Evolutionary conservation across 2,329 filamentous ascomycete species (phyloP).

Genomic region (Septoria petroselini): DNA sequence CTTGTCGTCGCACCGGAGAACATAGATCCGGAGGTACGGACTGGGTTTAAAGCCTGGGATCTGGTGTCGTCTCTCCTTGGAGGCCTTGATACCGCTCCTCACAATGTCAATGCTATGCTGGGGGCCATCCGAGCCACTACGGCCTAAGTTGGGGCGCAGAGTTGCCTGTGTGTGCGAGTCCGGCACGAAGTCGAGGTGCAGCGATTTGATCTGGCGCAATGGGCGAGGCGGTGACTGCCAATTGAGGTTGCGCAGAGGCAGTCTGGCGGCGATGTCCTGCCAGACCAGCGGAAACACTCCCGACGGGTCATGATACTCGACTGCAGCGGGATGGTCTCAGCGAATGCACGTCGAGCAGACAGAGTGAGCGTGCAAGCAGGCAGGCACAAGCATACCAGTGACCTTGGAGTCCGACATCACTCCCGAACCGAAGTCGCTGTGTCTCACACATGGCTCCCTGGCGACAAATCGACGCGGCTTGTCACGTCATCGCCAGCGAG

Average conservation of each 20-base stretch:
- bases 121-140: conserved; percentile 25
- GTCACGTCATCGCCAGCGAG: neutral
- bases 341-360: conserved; percentile 1
- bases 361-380: neutral
- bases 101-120: conserved; percentile 47
- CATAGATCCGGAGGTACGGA: conserved; percentile 85
- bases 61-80: conserved; percentile 73
- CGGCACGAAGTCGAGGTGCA: conserved; percentile 84
- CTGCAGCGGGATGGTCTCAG: conserved; percentile 46
- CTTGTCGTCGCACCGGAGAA: conserved; percentile 92
- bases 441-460: neutral
- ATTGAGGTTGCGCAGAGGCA: conserved; percentile 87
- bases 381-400: conserved; percentile 41
- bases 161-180: conserved; percentile 30
- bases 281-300: conserved; percentile 80
- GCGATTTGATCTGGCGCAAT: conserved; percentile 84
- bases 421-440: conserved; percentile 13
- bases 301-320: conserved; percentile 94
- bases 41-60: conserved; percentile 91
- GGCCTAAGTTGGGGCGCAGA: conserved; percentile 26
- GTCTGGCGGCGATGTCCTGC: conserved; percentile 69
- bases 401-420: conserved; percentile 48
- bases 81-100: conserved; percentile 27
- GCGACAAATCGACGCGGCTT: neutral
- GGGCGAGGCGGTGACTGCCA: conserved; percentile 95